Evolutionary conservation across 495 filamentous ascomycete genomes (phyloP).

Genomic region (Podospora conica): DNA sequence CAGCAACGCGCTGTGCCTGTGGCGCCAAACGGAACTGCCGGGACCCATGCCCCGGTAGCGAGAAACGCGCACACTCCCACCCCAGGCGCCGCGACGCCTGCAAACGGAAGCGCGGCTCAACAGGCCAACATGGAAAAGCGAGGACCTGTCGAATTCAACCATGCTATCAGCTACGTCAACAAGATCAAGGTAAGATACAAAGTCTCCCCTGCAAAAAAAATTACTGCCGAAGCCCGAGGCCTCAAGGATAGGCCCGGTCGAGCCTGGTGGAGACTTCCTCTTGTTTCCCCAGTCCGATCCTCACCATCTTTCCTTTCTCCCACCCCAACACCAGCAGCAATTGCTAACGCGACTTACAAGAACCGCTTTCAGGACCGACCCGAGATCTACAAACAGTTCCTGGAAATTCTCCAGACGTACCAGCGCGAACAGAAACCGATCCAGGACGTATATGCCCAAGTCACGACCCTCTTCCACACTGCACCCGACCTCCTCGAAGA

Average conservation of each 20-base stretch:
- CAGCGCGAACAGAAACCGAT: conserved; percentile 98
- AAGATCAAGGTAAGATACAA: conserved; percentile 81
- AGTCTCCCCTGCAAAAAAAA: not conserved
- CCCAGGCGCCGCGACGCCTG: conserved; percentile 33
- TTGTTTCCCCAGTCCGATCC: conserved; percentile 3
- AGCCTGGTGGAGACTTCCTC: conserved; percentile 15
- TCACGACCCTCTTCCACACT: conserved; percentile 85
- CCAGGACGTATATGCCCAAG: conserved; percentile 96
- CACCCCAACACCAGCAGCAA: not conserved
- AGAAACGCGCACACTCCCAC: conserved; percentile 49
- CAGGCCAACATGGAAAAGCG: conserved; percentile 70
- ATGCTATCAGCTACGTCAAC: conserved; percentile 99
- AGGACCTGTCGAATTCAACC: conserved; percentile 97
- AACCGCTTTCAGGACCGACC: conserved; percentile 93
- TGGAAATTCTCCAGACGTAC: conserved; percentile 98
- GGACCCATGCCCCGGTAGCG: conserved; percentile 32
- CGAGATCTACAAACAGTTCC: conserved; percentile 98
- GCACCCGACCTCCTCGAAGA: conserved; percentile 97
- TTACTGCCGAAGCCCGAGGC: not conserved
- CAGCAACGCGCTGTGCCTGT: conserved; percentile 79
- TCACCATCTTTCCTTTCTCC: conserved; percentile 3
- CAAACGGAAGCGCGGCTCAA: conserved; percentile 39
- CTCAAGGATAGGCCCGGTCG: conserved; percentile 5
- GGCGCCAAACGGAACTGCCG: conserved; percentile 52
- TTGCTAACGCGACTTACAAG: conserved; percentile 38